phyloP scores from a whole-genome alignment of 2,329 filamentous ascomycete species.

The Penicillium paneum region DNA sequence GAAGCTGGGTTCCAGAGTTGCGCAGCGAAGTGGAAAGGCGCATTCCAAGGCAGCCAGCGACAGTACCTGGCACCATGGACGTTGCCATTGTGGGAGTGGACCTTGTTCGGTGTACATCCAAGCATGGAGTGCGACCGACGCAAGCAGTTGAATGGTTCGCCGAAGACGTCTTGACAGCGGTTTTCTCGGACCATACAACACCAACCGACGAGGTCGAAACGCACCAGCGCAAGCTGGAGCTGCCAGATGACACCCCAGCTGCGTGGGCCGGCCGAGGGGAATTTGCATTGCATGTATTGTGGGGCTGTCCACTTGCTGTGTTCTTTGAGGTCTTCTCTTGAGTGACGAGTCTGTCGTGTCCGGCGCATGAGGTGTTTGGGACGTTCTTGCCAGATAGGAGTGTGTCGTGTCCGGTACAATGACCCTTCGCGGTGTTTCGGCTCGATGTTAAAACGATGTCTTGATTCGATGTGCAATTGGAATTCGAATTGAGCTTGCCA shows the following conservation, averaged over 20 bases:
- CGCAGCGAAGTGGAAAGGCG: background rate
- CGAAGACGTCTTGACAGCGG: background rate
- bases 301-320: background rate
- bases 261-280: background rate
- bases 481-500: background rate
- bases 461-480: background rate
- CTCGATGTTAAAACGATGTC: background rate
- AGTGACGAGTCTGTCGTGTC: background rate
- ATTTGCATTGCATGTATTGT: background rate
- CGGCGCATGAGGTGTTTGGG: background rate
- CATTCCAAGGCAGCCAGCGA: background rate
- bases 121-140: background rate
- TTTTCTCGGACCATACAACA: background rate
- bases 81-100: background rate
- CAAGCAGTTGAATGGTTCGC: background rate
- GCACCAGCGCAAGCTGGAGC: slow-evolving; percentile 9
- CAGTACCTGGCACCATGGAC: background rate
- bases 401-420: background rate
- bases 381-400: background rate
- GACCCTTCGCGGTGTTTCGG: background rate
- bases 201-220: background rate
- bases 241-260: background rate
- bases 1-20: background rate
- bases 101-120: background rate
- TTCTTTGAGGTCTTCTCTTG: background rate